phyloP scores from a whole-genome alignment of 2,329 filamentous ascomycete species.

The Colletotrichum liriopes region DNA sequence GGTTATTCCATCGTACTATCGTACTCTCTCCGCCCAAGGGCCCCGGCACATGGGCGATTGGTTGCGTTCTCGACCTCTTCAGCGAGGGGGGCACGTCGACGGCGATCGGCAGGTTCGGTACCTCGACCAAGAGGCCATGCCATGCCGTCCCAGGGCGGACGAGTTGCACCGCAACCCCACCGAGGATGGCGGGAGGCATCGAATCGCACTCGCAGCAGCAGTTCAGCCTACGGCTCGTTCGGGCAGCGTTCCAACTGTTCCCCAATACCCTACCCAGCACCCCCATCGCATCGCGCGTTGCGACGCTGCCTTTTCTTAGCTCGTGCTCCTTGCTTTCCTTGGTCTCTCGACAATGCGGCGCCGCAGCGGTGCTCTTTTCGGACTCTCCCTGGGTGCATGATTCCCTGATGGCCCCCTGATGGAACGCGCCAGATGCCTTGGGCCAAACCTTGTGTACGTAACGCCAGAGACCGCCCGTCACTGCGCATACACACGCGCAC shows the following conservation, averaged over 20 bases:
- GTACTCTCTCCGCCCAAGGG: too few species aligned
- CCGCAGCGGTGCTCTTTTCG: neutral
- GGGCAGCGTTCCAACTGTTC: constrained; percentile 57
- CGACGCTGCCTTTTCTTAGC: constrained; percentile 34
- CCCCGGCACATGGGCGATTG: constrained; percentile 1
- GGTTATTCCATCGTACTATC: too few species aligned
- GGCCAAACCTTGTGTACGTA: constrained; percentile 2
- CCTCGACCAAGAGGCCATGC: too few species aligned
- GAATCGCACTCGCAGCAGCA: constrained; percentile 35
- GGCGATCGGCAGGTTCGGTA: constrained; percentile 16
- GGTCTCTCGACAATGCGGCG: constrained; percentile 4
- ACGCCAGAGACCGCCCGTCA: neutral
- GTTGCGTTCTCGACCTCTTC: neutral
- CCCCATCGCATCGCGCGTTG: constrained; percentile 19
- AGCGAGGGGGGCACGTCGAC: neutral
- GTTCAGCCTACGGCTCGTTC: constrained; percentile 65
- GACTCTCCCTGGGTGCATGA: neutral
- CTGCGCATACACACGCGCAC: neutral
- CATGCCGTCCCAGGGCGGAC: neutral
- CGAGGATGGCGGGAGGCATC: constrained; percentile 23
- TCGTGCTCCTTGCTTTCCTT: neutral
- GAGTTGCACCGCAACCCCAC: constrained; percentile 32
- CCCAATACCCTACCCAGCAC: constrained; percentile 33
- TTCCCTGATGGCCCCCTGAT: neutral
- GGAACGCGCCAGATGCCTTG: neutral